These are phyloP conservation scores for Leishmania aethiopica DNA, from an alignment of 208 protist genomes.

Conservation along the genomic window DNA sequence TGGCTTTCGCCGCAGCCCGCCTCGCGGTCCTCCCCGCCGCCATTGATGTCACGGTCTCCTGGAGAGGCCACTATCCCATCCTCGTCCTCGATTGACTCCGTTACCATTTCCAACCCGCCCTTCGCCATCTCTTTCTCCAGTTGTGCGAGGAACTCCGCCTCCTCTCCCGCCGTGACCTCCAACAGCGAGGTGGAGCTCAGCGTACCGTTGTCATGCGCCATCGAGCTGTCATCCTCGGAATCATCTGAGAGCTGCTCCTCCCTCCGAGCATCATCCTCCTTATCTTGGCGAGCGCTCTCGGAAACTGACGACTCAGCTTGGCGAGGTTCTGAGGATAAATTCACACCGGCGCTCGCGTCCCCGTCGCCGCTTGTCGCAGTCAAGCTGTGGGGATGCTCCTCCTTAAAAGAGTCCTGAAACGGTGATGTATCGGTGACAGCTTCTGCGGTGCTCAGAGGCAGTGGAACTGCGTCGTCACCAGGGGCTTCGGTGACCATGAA, in stretches of 20 bases:
- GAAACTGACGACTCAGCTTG: not conserved
- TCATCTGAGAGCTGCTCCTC: not conserved
- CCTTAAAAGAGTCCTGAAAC: not conserved
- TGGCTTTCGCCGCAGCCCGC: not conserved
- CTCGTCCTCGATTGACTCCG: not conserved
- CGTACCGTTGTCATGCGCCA: not conserved
- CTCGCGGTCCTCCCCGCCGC: not conserved
- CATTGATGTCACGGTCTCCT: not conserved
- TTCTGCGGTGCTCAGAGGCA: not conserved
- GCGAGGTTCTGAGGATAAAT: not conserved
- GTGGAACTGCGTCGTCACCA: not conserved
- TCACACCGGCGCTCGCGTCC: not conserved
- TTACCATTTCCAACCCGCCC: not conserved
- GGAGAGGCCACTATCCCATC: not conserved
- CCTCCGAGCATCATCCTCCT: not conserved
- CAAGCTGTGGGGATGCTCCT: not conserved
- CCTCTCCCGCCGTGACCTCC: slow-evolving; percentile 22
- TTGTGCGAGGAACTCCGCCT: slow-evolving; percentile 26
- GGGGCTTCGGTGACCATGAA: not conserved
- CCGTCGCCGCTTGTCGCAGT: slow-evolving; percentile 7
- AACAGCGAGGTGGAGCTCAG: slow-evolving; percentile 15
- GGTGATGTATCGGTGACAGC: not conserved
- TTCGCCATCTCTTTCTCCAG: slow-evolving; percentile 23
- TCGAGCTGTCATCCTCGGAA: slow-evolving; percentile 4
- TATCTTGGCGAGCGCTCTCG: not conserved